Percentiles rank a stretch among this genome's conserved stretches.
phyloP scores from a whole-genome alignment of 768 basidiomycete species.

The Rhodocollybia butyracea region DNA sequence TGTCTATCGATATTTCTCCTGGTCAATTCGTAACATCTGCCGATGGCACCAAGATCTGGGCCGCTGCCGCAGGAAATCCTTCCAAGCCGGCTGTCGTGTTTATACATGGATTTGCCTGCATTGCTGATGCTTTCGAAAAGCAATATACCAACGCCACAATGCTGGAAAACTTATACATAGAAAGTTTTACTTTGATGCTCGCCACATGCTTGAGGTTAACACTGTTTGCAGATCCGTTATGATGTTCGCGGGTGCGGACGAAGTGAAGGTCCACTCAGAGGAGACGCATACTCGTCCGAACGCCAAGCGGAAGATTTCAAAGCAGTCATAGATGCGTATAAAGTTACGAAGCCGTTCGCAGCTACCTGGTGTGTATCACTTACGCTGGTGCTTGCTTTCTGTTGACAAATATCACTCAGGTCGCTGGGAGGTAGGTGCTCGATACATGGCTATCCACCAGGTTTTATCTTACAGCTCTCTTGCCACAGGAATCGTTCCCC shows the following conservation, averaged over 20 bases:
- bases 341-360: conserved; percentile 14
- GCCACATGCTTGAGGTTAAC: neutral
- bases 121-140: conserved; percentile 11
- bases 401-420: neutral
- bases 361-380: conserved; percentile 14
- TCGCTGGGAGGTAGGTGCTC: neutral
- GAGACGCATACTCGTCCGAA: conserved; percentile 13
- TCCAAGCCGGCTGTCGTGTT: conserved; percentile 20
- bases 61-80: conserved; percentile 16
- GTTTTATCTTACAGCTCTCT: neutral
- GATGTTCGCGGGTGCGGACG: conserved; percentile 20
- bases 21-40: conserved; percentile 4
- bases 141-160: conserved; percentile 7
- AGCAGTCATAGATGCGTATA: conserved; percentile 12
- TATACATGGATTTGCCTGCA: conserved; percentile 14
- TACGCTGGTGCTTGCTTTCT: neutral
- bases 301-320: conserved; percentile 16
- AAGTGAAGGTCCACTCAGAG: conserved; percentile 10
- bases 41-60: conserved; percentile 19
- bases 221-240: conserved; percentile 16
- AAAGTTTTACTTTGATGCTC: neutral
- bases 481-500: conserved; percentile 3
- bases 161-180: conserved; percentile 11
- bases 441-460: neutral
- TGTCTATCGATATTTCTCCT: conserved; percentile 6